Evolutionary conservation across 2,329 filamentous ascomycete genomes (phyloP).

Genomic region (Canariomyces notabilis): DNA sequence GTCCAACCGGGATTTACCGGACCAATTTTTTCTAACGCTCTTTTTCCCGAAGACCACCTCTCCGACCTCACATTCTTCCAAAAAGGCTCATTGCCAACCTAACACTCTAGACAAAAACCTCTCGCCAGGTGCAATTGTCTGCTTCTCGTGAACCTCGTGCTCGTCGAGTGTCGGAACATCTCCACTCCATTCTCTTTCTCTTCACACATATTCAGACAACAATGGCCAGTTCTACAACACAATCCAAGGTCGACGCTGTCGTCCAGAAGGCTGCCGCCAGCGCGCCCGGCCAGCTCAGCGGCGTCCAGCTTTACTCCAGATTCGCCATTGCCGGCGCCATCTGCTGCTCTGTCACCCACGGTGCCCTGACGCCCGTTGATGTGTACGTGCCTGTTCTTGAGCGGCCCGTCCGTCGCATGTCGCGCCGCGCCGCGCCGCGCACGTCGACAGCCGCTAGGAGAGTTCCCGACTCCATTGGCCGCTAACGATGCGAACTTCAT

Average conservation of each 20-base stretch:
- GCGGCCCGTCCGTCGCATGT: background rate
- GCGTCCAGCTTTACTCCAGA: constrained; percentile 76
- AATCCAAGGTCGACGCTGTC: constrained; percentile 40
- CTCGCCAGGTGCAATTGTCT: constrained; percentile 20
- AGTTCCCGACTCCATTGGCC: background rate
- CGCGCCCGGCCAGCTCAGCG: constrained; percentile 41
- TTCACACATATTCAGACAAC: constrained; percentile 29
- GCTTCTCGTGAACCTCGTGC: constrained; percentile 18
- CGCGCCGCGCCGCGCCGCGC: background rate
- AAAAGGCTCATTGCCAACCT: constrained; percentile 25
- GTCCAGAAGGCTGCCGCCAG: constrained; percentile 38
- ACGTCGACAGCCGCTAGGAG: background rate
- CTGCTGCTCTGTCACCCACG: constrained; percentile 98
- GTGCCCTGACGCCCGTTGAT: constrained; percentile 94
- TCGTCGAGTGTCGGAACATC: constrained; percentile 21
- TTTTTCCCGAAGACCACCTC: constrained; percentile 14
- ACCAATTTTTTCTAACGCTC: constrained; percentile 19
- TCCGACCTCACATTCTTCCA: constrained; percentile 21
- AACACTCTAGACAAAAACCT: constrained; percentile 16
- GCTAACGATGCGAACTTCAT: constrained; percentile 7
- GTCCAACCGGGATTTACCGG: constrained; percentile 25
- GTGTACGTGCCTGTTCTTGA: constrained; percentile 54
- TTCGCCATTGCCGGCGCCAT: constrained; percentile 96
- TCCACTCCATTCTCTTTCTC: constrained; percentile 28
- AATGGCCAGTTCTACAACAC: constrained; percentile 39